Evolutionary conservation across 768 basidiomycete genomes (phyloP), one percentile per base, ranked within the genome.

Genomic region (Termitomyces bulborhizus): DNA sequence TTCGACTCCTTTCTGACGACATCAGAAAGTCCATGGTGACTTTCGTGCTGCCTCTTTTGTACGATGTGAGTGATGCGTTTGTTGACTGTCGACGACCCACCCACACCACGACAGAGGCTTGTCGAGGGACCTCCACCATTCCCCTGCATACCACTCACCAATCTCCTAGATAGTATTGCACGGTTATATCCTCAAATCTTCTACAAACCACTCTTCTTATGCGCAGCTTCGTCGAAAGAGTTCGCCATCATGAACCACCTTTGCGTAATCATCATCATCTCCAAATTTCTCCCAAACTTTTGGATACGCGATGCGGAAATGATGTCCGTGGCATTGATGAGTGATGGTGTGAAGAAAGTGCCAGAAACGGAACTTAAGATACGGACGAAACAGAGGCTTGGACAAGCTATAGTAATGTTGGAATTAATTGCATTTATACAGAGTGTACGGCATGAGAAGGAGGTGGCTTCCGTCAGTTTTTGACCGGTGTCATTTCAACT

Each of bases 281-380:
- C 80, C 4, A 76, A 73, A 31, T 79, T 81, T 62, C 69, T 88
- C 15, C 74, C 79, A 2, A 81, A 83, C 57, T 81, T 84, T 60
- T 90, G 86, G 87, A 74, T 75, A 6, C 75, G 78, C 24, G 83
- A 90, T 65, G 73, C 82, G 6, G 88, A 90, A 61, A 90, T 91
- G 88, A 71, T 89, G 61, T 74, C 83, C 3, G 76, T 90, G 2
- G 88, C 84, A 9, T 63, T 90, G 41, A 78, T 86, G 76, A 81
- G 78, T 54, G 80, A 82, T 57, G 68, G 65, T 51, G 58, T 63
- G 51, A 68, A 60, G 53, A 57, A 51, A 46, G 62, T 24, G 3
- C 46, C 55, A 16, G 58, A 58, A 15, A 44, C 51, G 6, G 57
- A 24, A 6, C 50, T 55, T 41, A 42, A 59, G n/a, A 50, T 63